These are phyloP conservation scores for Petunia hybrid DNA, from an alignment of 305 asterid species.

Conservation along the genomic window DNA sequence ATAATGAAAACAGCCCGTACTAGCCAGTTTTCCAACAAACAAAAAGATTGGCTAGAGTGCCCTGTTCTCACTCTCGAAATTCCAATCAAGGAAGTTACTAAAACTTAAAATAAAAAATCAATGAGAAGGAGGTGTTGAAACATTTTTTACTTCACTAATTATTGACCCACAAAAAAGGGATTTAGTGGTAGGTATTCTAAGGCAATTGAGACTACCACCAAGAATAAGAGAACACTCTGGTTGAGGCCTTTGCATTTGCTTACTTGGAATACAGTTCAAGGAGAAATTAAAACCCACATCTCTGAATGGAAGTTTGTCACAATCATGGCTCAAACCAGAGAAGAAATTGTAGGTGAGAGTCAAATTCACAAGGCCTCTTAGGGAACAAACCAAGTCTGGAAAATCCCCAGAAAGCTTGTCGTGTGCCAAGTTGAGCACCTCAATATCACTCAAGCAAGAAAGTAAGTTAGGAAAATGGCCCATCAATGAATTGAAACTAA, in stretches of 20 bases:
- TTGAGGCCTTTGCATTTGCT: constrained; percentile 67
- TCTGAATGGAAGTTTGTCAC: constrained; percentile 50
- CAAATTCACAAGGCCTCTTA: constrained; percentile 59
- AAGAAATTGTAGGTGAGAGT: constrained; percentile 75
- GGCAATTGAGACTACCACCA: constrained; percentile 71
- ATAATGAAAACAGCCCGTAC: not conserved
- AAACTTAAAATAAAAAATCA: not conserved
- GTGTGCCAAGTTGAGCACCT: constrained; percentile 73
- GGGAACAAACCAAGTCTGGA: constrained; percentile 72
- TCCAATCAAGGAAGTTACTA: not conserved
- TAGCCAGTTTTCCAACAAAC: constrained; percentile 14
- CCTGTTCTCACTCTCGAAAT: not conserved
- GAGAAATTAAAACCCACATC: constrained; percentile 77
- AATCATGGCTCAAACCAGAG: constrained; percentile 70
- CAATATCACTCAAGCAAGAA: constrained; percentile 65
- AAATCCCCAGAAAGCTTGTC: constrained; percentile 71
- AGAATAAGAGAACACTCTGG: constrained; percentile 75
- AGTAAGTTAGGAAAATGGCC: constrained; percentile 83
- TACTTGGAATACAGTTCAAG: constrained; percentile 78
- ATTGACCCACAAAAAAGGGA: constrained; percentile 66
- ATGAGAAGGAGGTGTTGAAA: constrained; percentile 41
- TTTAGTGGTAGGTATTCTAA: constrained; percentile 66
- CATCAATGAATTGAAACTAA: constrained; percentile 65
- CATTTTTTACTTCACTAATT: constrained; percentile 35
- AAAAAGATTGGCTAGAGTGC: constrained; percentile 1